Conservation (phyloP, 2,329 filamentous ascomycete species). For the Apiospora sp. region DNA sequence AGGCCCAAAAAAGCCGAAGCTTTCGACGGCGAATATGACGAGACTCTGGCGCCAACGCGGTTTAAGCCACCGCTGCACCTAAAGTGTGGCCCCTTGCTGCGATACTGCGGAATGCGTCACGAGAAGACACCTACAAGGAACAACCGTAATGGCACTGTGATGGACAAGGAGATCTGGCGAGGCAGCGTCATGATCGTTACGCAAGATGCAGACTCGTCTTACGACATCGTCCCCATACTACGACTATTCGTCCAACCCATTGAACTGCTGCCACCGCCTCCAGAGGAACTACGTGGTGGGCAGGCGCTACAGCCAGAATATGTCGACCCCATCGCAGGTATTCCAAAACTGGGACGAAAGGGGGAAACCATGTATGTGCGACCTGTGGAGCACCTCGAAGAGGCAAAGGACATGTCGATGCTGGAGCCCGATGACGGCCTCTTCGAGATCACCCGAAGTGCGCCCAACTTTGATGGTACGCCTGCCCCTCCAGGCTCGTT, state of each 20-base stretch:
- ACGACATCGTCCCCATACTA: constrained; percentile 79
- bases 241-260: constrained; percentile 88
- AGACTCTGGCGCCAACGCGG: constrained; percentile 67
- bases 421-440: constrained; percentile 84
- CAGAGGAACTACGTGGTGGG: constrained; percentile 70
- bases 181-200: constrained; percentile 97
- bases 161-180: constrained; percentile 84
- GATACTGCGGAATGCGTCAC: constrained; percentile 84
- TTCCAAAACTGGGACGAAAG: constrained; percentile 83
- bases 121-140: constrained; percentile 59
- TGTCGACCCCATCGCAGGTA: constrained; percentile 87
- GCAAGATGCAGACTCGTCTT: constrained; percentile 81
- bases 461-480: constrained; percentile 56
- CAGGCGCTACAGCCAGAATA: constrained; percentile 78
- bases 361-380: constrained; percentile 89
- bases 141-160: constrained; percentile 43
- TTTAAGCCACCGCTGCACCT: constrained; percentile 88
- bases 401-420: constrained; percentile 78
- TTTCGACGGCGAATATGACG: constrained; percentile 74
- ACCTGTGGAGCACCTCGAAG: constrained; percentile 85
- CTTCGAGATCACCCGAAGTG: constrained; percentile 73
- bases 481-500: constrained; percentile 62
- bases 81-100: constrained; percentile 87
- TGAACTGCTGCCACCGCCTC: constrained; percentile 81
- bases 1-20: constrained; percentile 65